Evolutionary conservation across 129 eudicot genomes (phyloP).

Genomic region (Flaveria trinervia): DNA sequence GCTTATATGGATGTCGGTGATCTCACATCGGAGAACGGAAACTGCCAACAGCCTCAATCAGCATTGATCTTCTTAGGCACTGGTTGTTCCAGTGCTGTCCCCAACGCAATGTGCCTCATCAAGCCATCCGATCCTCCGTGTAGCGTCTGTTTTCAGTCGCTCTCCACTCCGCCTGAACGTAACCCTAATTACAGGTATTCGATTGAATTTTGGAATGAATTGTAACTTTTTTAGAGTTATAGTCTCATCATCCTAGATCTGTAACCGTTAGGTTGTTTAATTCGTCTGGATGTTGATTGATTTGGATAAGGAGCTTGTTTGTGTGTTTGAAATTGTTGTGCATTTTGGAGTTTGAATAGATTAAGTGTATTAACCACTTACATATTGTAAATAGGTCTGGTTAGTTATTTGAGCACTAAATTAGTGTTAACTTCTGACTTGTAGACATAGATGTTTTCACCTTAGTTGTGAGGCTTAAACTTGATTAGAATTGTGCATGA

Average conservation of each 20-base stretch:
- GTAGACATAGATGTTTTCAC: background rate
- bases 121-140: constrained; percentile 92
- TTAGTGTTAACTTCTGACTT: background rate
- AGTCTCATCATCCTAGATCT: constrained; percentile 4
- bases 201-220: background rate
- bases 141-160: constrained; percentile 60
- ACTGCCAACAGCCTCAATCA: constrained; percentile 44
- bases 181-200: constrained; percentile 88
- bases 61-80: constrained; percentile 85
- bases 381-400: constrained; percentile 1
- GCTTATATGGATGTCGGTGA: constrained; percentile 33
- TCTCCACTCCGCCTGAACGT: constrained; percentile 62
- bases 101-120: constrained; percentile 77
- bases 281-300: background rate
- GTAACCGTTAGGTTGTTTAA: constrained; percentile 9
- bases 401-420: constrained; percentile 1
- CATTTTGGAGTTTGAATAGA: constrained; percentile 1
- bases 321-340: background rate
- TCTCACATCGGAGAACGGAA: constrained; percentile 51
- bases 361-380: background rate
- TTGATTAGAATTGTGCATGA: background rate
- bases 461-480: constrained; percentile 10
- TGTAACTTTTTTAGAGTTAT: background rate
- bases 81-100: constrained; percentile 93
- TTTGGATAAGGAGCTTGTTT: background rate